Percentiles rank a stretch among this genome's conserved stretches.
Conservation (phyloP, 176 grass and related monocot species). For the Rhynchospora pubera region DNA sequence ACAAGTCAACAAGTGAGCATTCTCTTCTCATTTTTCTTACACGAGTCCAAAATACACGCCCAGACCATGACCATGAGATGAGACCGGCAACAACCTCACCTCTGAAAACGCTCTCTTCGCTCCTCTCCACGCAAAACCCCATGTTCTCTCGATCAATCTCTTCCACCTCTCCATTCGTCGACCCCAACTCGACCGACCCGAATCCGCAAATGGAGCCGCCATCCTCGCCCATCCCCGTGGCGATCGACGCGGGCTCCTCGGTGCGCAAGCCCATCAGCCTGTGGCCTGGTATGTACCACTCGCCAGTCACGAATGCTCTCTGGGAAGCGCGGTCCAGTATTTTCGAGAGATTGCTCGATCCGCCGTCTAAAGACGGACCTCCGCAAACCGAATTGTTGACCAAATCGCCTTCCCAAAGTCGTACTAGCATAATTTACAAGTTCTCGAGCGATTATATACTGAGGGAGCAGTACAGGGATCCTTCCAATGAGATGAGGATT, state of each 20-base stretch:
- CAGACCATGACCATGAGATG: too few relatives aligned
- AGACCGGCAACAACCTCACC: slow-evolving; percentile 19
- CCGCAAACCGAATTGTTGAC: slow-evolving; percentile 75
- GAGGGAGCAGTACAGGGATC: slow-evolving; percentile 78
- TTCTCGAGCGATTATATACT: slow-evolving; percentile 80
- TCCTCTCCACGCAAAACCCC: neutral
- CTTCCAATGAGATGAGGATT: slow-evolving; percentile 80
- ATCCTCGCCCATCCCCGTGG: slow-evolving; percentile 37
- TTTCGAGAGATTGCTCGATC: slow-evolving; percentile 78
- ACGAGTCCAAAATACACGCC: slow-evolving; percentile 24
- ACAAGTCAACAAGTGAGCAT: too few relatives aligned
- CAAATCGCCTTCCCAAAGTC: slow-evolving; percentile 68
- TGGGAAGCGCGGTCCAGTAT: slow-evolving; percentile 96
- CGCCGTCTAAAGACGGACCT: slow-evolving; percentile 28
- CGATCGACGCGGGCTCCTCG: slow-evolving; percentile 63
- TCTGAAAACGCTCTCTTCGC: slow-evolving; percentile 20
- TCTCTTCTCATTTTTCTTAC: slow-evolving; percentile 16
- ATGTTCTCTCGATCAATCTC: slow-evolving; percentile 17
- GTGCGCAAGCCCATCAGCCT: slow-evolving; percentile 76
- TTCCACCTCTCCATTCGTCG: slow-evolving; percentile 9
- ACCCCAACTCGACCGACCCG: neutral
- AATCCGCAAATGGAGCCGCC: slow-evolving; percentile 34
- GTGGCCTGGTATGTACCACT: slow-evolving; percentile 98
- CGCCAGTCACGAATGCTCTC: slow-evolving; percentile 81
- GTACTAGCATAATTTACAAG: slow-evolving; percentile 71